Evolutionary conservation across 2,329 filamentous ascomycete genomes (phyloP).

Genomic region (Xylogone sp.): DNA sequence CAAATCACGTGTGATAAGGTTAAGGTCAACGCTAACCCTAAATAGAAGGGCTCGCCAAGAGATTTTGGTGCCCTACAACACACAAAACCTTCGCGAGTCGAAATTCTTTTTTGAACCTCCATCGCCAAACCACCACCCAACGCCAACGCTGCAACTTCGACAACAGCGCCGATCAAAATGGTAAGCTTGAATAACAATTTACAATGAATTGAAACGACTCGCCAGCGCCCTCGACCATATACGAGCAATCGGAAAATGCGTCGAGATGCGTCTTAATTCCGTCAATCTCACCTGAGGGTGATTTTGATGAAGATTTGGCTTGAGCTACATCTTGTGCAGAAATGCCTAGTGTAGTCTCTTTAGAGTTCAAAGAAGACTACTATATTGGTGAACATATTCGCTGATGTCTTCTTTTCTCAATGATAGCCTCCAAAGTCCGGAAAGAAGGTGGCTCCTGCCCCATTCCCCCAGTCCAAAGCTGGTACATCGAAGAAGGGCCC

Average conservation of each 20-base stretch:
- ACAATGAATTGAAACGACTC: conserved; percentile 25
- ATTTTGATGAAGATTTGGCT: conserved; percentile 58
- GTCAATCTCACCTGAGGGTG: conserved; percentile 25
- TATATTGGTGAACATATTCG: conserved; percentile 69
- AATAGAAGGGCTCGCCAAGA: conserved; percentile 17
- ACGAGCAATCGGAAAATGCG: conserved; percentile 30
- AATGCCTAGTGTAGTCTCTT: conserved; percentile 55
- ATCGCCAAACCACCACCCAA: conserved; percentile 41
- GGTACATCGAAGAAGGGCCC: conserved; percentile 82
- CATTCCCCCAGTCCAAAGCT: conserved; percentile 93
- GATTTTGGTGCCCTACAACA: conserved; percentile 12
- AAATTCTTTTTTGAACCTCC: conserved; percentile 25
- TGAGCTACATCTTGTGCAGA: conserved; percentile 45
- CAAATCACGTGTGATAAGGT: neutral
- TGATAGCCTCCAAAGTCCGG: conserved; percentile 98
- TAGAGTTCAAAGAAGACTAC: conserved; percentile 90
- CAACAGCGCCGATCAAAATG: conserved; percentile 54
- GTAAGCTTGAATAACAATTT: conserved; percentile 47
- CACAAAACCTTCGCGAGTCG: conserved; percentile 7
- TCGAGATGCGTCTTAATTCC: conserved; percentile 27
- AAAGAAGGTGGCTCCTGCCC: conserved; percentile 97
- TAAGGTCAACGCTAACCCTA: conserved; percentile 3
- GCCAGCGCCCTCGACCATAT: conserved; percentile 30
- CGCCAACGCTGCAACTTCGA: conserved; percentile 35
- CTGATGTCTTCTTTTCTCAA: conserved; percentile 99